Evolutionary conservation across 1,284 basidiomycete species (phyloP), one percentile per base, ranked within the genome.

Genomic region (Rhodofomes roseus): DNA sequence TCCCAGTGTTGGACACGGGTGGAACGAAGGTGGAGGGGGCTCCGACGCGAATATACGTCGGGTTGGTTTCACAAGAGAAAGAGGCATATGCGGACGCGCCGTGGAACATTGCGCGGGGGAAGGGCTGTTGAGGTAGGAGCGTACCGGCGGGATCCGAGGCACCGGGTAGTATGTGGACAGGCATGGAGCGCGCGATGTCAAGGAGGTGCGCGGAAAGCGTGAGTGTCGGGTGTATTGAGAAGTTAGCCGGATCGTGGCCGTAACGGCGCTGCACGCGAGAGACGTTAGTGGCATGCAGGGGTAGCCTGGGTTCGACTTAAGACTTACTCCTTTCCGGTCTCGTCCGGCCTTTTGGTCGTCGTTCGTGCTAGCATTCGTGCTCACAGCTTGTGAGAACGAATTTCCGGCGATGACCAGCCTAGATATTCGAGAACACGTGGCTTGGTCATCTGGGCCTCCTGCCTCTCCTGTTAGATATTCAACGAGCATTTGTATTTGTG

Each of bases 21-120:
- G 66, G 65, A 6, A 64, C 51, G 2, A 64, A 46, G 54, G 62
- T 56, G 39, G 65, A 57, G 39, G 65, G 56, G 2, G 71, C 41
- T 23, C 68, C 77, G 23, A 90, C 63, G 50, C 85, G 85, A 57
- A 97, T 77, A 82, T 94, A 98, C 27, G 86, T 85, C 2, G 97
- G 97, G 72, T 99, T 99, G 5, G 95, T 96, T 72, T 91, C 89
- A 68, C 87, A 89, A 44, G 79, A 76, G 67, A 98, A 89, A 2
- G 83, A 81, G n/a, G 85, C 77, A 63, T 83, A 81, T 39, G 80
- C 78, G 55, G 84, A 79, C 31, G 85, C 86, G 1, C 82, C 78
- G 22, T 93, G 92, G 63, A 99, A 91, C 85, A 99, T 95, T 4
- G 93, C 90, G 48, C 87, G 85, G 40, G 97, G 97, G 66, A 99